Evolutionary conservation across 495 filamentous ascomycete genomes (phyloP), one percentile per base, ranked within the genome.

Genomic region (Viridothelium virens): DNA sequence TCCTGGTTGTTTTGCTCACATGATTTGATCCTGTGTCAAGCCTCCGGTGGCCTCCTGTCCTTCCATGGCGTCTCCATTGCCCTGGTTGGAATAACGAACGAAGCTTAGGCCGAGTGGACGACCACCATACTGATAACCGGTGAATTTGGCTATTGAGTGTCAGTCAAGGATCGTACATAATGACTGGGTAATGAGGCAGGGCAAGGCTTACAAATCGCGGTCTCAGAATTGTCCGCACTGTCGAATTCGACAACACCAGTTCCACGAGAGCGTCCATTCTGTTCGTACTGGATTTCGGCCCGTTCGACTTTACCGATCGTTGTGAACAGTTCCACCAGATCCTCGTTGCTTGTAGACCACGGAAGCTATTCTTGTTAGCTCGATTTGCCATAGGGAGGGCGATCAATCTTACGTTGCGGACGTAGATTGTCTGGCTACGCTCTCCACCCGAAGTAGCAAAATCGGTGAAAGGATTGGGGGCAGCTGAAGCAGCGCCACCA

Each of bases 341-440:
- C 94, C 65, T 97, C 95, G 71, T 97, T 97, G 79, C 92, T 96
- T 31, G 94, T 98, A 39, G 93, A 97, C 94, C 94, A 98, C 4
- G 94, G 94, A 65, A 98, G 85, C 93, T 97, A 72, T 36, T 38
- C 11, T 38, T 7, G 70, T 76, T 66, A 74, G 71, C 59, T 66
- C 2, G 9, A 37, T 10, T 61, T 38, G 12, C 10, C 10, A 14
- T 63, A 0, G 38, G 66, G 48, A 5, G 31, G 37, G 16, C 61
- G 11, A 62, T 31, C 36, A 14, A 34, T 85, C 92, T 86, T 83
- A 97, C 94, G 73, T 98, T 98, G 79, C 94, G 91, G 64, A 97
- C 94, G 68, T 93, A 96, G 75, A 98, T 97, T 36, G 82, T 86
- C 68, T 89, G 83, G 74, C 87, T 88, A 70, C 86, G 85, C 41